Conservation (phyloP, 768 basidiomycete genomes). For the Collybia sordida region DNA sequence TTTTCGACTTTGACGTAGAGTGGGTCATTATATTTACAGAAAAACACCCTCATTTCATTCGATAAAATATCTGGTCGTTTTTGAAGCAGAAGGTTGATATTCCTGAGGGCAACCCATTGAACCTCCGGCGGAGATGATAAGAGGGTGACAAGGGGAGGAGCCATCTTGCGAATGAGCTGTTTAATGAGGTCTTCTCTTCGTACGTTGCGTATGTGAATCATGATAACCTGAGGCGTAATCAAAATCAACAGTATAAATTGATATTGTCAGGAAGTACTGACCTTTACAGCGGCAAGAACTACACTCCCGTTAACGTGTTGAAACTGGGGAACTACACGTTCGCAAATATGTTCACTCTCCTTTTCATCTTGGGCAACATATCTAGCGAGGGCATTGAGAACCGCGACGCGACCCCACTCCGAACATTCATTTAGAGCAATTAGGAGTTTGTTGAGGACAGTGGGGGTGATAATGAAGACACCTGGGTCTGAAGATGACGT, state of each 20-base stretch:
- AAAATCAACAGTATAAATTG: background rate
- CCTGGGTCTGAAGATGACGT: conserved; percentile 59
- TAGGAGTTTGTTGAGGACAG: conserved; percentile 84
- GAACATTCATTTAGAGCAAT: conserved; percentile 98
- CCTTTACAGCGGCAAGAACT: conserved; percentile 95
- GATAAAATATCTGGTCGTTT: conserved; percentile 87
- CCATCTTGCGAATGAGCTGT: conserved; percentile 93
- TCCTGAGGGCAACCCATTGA: conserved; percentile 96
- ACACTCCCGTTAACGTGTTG: conserved; percentile 97
- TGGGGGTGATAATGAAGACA: conserved; percentile 79
- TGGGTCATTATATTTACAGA: conserved; percentile 99
- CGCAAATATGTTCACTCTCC: conserved; percentile 98
- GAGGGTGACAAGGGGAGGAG: conserved; percentile 92
- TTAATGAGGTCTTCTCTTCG: conserved; percentile 80
- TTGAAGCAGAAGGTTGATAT: conserved; percentile 95
- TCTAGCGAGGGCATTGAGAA: conserved; percentile 81
- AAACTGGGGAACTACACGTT: conserved; percentile 97
- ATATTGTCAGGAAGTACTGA: conserved; percentile 25
- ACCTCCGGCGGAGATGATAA: conserved; percentile 96
- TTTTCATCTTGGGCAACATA: conserved; percentile 86
- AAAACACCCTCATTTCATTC: conserved; percentile 98
- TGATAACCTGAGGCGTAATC: conserved; percentile 69
- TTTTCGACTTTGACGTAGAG: conserved; percentile 99
- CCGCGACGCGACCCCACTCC: conserved; percentile 97
- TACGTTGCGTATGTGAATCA: conserved; percentile 93